These are phyloP conservation scores for Colletotrichum aenigma DNA, from an alignment of 2,329 filamentous ascomycete genomes.

Conservation along the genomic window DNA sequence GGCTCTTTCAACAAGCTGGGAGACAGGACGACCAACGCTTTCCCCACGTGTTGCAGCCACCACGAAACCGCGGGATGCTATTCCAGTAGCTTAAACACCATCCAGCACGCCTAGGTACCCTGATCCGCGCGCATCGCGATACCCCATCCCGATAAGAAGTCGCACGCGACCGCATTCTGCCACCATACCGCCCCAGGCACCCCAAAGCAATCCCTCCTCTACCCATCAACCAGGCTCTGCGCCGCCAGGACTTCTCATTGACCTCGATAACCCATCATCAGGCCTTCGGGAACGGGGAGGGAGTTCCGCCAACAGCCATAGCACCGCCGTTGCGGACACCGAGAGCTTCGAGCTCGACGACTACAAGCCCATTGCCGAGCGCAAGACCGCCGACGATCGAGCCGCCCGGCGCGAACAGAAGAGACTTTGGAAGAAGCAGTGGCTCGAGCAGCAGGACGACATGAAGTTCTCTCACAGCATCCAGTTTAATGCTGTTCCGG, in stretches of 20 bases:
- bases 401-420: slow-evolving; percentile 44
- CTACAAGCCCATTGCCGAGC: slow-evolving; percentile 36
- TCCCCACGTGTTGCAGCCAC: slow-evolving; percentile 21
- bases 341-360: slow-evolving; percentile 45
- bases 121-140: slow-evolving; percentile 2
- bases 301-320: slow-evolving; percentile 11
- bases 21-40: slow-evolving; percentile 20
- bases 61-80: slow-evolving; percentile 7
- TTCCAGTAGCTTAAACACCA: slow-evolving; percentile 3
- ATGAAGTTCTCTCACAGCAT: slow-evolving; percentile 99
- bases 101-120: neutral
- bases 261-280: slow-evolving; percentile 10
- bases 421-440: slow-evolving; percentile 67
- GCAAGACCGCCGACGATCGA: slow-evolving; percentile 31
- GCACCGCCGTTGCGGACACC: neutral
- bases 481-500: slow-evolving; percentile 99
- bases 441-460: slow-evolving; percentile 76
- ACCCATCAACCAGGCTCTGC: slow-evolving; percentile 20
- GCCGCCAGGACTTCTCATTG: slow-evolving; percentile 12
- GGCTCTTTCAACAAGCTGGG: slow-evolving; percentile 13
- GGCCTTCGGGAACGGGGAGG: slow-evolving; percentile 22
- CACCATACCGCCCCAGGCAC: slow-evolving; percentile 19
- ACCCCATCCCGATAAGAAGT: slow-evolving; percentile 11
- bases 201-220: slow-evolving; percentile 20
- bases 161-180: neutral